phyloP scores from a whole-genome alignment of 495 filamentous ascomycete species.

The Aspergillus ellipticus region DNA sequence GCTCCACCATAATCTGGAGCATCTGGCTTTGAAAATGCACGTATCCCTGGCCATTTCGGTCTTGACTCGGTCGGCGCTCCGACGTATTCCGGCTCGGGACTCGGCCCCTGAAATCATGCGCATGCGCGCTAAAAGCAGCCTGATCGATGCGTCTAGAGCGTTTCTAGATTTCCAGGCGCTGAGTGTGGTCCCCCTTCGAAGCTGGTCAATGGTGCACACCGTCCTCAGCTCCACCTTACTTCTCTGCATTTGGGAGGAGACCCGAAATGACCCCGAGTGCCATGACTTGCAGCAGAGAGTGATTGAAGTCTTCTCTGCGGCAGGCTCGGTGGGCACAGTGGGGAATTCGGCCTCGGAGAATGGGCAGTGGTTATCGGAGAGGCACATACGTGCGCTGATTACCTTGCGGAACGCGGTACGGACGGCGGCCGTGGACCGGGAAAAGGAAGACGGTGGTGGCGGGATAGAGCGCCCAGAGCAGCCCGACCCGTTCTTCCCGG shows the following conservation, averaged over 20 bases:
- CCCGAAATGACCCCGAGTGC: constrained; percentile 32
- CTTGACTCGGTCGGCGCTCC: constrained; percentile 34
- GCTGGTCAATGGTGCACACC: constrained; percentile 39
- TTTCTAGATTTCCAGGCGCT: constrained; percentile 35
- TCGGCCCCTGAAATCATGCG: constrained; percentile 18
- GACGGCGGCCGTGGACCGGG: constrained; percentile 18
- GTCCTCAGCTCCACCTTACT: constrained; percentile 35
- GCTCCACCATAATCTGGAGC: constrained; percentile 33
- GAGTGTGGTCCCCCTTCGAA: constrained; percentile 31
- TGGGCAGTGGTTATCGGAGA: constrained; percentile 31
- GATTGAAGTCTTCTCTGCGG: constrained; percentile 31
- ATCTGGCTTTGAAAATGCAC: constrained; percentile 36
- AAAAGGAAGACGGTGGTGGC: constrained; percentile 5
- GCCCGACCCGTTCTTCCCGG: constrained; percentile 1
- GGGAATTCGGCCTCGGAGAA: constrained; percentile 17
- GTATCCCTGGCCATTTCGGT: constrained; percentile 29
- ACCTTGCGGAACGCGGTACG: constrained; percentile 23
- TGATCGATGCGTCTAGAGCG: constrained; percentile 30
- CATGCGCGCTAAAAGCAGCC: constrained; percentile 22
- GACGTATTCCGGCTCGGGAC: constrained; percentile 11
- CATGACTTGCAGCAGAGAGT: constrained; percentile 30
- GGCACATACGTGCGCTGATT: constrained; percentile 34
- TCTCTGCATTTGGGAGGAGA: constrained; percentile 39
- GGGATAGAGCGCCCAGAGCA: neutral
- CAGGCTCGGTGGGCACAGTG: constrained; percentile 11